Percentiles rank a stretch among this genome's conserved stretches.
phyloP scores from a whole-genome alignment of 192 early-diverging fungal species.

The Obelidium mucronatum region DNA sequence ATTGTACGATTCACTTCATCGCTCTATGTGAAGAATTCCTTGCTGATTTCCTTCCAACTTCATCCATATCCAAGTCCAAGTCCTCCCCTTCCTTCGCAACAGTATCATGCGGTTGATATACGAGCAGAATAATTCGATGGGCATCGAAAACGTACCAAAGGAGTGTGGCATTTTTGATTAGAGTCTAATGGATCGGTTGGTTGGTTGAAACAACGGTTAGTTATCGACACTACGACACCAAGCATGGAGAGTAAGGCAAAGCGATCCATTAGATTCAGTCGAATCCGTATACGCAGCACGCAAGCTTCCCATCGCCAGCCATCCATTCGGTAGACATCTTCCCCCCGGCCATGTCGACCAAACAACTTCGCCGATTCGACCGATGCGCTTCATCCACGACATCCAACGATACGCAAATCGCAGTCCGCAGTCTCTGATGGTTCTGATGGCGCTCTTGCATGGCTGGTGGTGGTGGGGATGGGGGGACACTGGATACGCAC shows the following conservation, averaged over 20 bases:
- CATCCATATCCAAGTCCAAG: neutral
- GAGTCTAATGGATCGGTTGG: neutral
- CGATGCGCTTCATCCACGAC: neutral
- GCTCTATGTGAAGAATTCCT: neutral
- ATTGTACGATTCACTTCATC: neutral
- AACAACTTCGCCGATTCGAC: neutral
- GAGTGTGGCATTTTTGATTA: conserved; percentile 52
- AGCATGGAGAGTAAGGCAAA: neutral
- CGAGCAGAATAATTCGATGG: neutral
- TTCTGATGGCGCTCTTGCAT: neutral
- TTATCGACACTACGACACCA: no score
- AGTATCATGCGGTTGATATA: neutral
- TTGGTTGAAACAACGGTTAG: neutral
- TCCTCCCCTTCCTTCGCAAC: neutral
- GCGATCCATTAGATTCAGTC: neutral
- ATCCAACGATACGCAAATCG: neutral
- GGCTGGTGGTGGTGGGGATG: conserved; percentile 1
- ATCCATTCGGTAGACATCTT: neutral
- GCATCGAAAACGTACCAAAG: conserved; percentile 41
- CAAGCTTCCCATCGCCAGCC: neutral
- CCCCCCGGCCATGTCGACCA: neutral
- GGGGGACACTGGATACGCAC: no score
- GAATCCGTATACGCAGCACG: neutral
- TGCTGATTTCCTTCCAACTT: neutral
- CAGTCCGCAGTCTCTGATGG: neutral